Conservation (phyloP, 2,329 filamentous ascomycete genomes). For the Aspergillus pseudotamarii region DNA sequence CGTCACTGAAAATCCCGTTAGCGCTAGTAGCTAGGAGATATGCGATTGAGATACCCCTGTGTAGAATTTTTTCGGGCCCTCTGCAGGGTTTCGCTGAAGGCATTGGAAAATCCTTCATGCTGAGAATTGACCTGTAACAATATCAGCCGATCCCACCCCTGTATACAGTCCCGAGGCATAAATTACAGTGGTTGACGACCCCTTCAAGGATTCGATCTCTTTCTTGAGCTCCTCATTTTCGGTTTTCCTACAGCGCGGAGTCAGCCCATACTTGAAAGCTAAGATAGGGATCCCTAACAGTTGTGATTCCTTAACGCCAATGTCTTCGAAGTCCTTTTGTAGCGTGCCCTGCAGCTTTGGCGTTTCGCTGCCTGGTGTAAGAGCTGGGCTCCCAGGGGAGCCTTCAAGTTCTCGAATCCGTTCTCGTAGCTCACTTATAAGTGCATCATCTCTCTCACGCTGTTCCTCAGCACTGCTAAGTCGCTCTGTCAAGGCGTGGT, state of each 20-base stretch:
- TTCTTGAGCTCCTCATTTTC: constrained; percentile 45
- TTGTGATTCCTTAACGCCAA: constrained; percentile 43
- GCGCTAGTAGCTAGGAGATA: not conserved
- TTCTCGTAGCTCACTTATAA: constrained; percentile 46
- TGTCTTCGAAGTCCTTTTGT: constrained; percentile 46
- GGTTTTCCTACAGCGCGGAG: constrained; percentile 34
- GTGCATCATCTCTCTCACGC: constrained; percentile 43
- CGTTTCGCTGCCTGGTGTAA: constrained; percentile 41
- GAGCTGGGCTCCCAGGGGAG: constrained; percentile 41
- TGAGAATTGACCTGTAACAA: constrained; percentile 31
- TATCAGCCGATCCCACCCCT: constrained; percentile 8
- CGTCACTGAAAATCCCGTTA: constrained; percentile 34
- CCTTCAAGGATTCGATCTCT: constrained; percentile 38
- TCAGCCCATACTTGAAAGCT: constrained; percentile 22
- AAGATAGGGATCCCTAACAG: constrained; percentile 31
- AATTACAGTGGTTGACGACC: constrained; percentile 24
- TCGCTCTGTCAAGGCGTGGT: constrained; percentile 49
- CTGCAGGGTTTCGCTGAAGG: constrained; percentile 34
- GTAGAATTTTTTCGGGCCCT: constrained; percentile 38
- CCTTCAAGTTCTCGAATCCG: constrained; percentile 47
- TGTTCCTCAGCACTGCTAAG: constrained; percentile 48
- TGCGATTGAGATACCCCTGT: constrained; percentile 34
- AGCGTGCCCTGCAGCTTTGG: constrained; percentile 44
- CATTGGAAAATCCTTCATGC: constrained; percentile 37
- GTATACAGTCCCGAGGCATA: not conserved